Evolutionary conservation across 2,329 filamentous ascomycete species (phyloP), one percentile per base, ranked within the genome.

Genomic region (Thielaviopsis punctulata): DNA sequence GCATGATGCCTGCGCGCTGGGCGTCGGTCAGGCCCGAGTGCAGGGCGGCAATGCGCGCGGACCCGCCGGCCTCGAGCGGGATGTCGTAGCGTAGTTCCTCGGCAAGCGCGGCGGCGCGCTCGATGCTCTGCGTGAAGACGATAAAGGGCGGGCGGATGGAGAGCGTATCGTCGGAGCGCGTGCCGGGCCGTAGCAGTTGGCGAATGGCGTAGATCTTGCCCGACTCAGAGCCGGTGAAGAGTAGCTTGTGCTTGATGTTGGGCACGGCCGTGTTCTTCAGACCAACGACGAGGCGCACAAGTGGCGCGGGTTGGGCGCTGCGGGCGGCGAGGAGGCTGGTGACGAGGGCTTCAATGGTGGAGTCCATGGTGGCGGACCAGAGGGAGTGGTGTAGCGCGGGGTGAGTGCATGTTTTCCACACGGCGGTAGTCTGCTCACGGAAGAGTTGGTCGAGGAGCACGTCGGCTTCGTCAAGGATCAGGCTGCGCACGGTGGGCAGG

Each of bases 341-440:
- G 46, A 86, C 77, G 7, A 95, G 71, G 19, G 80, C 73, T 68
- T 98, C 92, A 43, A 96, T 85, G 59, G 83, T 92, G 15, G 90
- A 95, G 3, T 86, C 87, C 82, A 98, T 95, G 0, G 92, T 98
- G 13, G 92, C 92, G 13, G 92, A 96, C 88, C 90, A 98, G 55
- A 94, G 80, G 9, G 84, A 86, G 3, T 87, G 73, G 22, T 80
- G 77, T 8, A 96, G 70, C n/a, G 73, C 67, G 2, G 77, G 71
- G 58, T 82, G 80, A 2, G 72, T 79, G 64, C 90, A 90, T 2
- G 84, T 77, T 43, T 78, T 76, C 88, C 89, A 95, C 56, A 96
- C 81, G 3, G 76, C 75, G 36, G 93, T 71, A 0, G 88, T 95
- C 64, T 95, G 88, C 21, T 92, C 84, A 53, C 85, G 78, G 70